Evolutionary conservation across 257 asterid genomes (phyloP).

Genomic region (Solanum raphanifolium): DNA sequence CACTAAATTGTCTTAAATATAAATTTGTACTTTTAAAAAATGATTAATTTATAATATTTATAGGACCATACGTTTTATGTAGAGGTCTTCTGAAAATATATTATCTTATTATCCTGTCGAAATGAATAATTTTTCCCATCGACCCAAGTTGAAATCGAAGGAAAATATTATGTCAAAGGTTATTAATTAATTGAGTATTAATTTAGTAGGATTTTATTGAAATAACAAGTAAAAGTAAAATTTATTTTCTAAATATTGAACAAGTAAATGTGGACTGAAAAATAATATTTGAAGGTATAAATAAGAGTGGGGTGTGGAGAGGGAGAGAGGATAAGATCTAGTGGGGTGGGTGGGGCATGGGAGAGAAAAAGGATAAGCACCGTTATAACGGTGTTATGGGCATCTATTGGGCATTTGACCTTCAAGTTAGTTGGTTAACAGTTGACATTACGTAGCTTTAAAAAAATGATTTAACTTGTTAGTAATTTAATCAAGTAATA

Average conservation of each 20-base stretch:
- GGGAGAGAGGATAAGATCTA: background rate
- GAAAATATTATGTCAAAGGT: too few species aligned
- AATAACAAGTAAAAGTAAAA: too few species aligned
- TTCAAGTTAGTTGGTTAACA: background rate
- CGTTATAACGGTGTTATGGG: constrained; percentile 12
- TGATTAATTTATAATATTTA: too few species aligned
- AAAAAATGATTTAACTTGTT: background rate
- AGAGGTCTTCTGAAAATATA: too few species aligned
- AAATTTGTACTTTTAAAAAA: too few species aligned
- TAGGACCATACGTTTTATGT: too few species aligned
- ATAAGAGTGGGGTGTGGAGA: background rate
- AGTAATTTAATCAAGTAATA: background rate
- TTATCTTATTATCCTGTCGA: too few species aligned
- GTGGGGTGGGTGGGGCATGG: constrained; percentile 6
- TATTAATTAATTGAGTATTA: too few species aligned
- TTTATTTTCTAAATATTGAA: too few species aligned
- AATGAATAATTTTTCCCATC: background rate
- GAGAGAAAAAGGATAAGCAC: constrained; percentile 30
- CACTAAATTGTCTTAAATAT: too few species aligned
- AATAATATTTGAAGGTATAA: background rate
- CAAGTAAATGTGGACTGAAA: too few species aligned
- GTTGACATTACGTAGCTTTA: background rate
- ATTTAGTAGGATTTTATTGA: too few species aligned
- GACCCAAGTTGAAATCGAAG: background rate
- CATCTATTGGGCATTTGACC: background rate